Evolutionary conservation across 768 basidiomycete genomes (phyloP).

Genomic region (Lyophyllum semitale): DNA sequence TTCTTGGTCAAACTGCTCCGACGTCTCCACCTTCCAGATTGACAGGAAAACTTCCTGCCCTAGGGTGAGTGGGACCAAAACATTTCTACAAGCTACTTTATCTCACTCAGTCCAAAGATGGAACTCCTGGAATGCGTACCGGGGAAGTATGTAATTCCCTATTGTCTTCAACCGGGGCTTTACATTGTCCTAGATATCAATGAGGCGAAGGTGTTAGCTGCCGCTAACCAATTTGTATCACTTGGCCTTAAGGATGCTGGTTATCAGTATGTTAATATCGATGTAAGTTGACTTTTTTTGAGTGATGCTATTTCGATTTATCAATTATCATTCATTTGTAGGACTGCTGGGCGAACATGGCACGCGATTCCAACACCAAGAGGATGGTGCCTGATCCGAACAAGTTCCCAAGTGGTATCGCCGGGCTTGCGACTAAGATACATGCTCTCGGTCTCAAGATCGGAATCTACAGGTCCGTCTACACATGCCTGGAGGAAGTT

Average conservation of each 20-base stretch:
- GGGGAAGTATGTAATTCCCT: constrained; percentile 29
- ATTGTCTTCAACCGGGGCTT: neutral
- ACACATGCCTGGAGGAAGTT: neutral
- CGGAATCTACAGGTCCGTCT: constrained; percentile 49
- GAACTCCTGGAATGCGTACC: constrained; percentile 57
- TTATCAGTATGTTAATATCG: constrained; percentile 55
- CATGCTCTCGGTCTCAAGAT: constrained; percentile 50
- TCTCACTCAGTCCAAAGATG: constrained; percentile 32
- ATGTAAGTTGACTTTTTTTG: constrained; percentile 32
- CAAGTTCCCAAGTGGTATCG: constrained; percentile 58
- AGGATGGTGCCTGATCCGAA: constrained; percentile 49
- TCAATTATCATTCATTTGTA: constrained; percentile 14
- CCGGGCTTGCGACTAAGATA: constrained; percentile 40
- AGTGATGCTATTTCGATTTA: neutral
- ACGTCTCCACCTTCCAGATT: constrained; percentile 40
- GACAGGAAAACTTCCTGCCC: constrained; percentile 46
- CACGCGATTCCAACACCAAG: constrained; percentile 40
- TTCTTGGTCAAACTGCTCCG: constrained; percentile 30
- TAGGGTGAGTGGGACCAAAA: constrained; percentile 34
- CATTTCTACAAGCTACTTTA: neutral
- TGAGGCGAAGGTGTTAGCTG: constrained; percentile 44
- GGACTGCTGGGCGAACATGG: constrained; percentile 51
- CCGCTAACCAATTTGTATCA: constrained; percentile 46
- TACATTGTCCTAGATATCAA: constrained; percentile 36
- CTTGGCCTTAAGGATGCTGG: constrained; percentile 50